Base-by-base conservation (phyloP, 2,329 filamentous ascomycete species). In the Didymella lethalis region DNA sequence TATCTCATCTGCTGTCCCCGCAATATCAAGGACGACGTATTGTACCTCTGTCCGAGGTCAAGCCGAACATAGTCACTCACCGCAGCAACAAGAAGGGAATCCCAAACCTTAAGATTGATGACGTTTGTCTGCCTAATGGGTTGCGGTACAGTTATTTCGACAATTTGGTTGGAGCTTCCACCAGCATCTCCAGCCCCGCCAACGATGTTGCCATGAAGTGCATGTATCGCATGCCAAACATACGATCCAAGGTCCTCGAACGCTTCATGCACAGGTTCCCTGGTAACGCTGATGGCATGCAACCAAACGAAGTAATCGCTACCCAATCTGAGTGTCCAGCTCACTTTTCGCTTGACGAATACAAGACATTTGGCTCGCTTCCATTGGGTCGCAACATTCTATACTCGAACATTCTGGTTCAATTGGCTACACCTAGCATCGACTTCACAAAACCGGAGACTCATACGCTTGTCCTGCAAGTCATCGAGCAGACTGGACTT, bases 361-460 rank as follows among this genome's bases (percentile, higher is more conserved):
- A 81, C 67, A 83, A 84, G 46, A 75, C 80, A 0, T 80, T 88
- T 28, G 77, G 79, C 0, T 67, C 79, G 0, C 63, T 88, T 2
- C 79, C 82, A 0, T 68, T 81, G 1, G 85, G 85, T 0, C 57
- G 77, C 11, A 67, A 71, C 0, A 72, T 87, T 10, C 83, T 86
- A 49, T 89, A 85, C 83, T 65, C 77, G 8, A 88, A 87, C 52
- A 81, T 89, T 3, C 66, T 86, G 0, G 66, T 77, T 0, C 82
- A 88, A 64, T 69, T 89, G 3, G 70, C 74, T 0, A 73, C 77
- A 66, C 73, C 82, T 0, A 75, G 75, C 1, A 51, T 89, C 0
- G 81, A 86, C 44, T 82, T 86, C 34, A 82, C 81, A 11, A 82
- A 82, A 41, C 57, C 74, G 0, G 82, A 85, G 41, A 83, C 83